These are phyloP conservation scores for Herpetospermum pedunculosum DNA, from an alignment of 306 rosid species.

Conservation along the genomic window DNA sequence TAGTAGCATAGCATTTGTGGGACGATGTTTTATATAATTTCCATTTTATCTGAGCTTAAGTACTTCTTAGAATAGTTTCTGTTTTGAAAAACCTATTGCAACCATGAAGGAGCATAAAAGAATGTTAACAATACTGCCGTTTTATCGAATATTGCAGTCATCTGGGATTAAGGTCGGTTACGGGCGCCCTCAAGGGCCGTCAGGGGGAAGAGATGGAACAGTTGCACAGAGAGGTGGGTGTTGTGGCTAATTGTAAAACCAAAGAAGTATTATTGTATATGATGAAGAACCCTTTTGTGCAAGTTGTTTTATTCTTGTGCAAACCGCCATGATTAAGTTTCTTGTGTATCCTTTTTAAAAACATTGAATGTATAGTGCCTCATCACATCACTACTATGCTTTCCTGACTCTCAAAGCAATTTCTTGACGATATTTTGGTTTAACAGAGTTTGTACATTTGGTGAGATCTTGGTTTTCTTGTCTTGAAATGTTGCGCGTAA, in stretches of 20 bases:
- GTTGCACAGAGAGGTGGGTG: conserved; percentile 62
- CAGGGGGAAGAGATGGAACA: conserved; percentile 68
- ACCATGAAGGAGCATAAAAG: no score
- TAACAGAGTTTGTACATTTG: not conserved
- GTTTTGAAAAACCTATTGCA: not conserved
- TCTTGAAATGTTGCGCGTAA: not conserved
- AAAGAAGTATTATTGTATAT: not conserved
- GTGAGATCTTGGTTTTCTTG: not conserved
- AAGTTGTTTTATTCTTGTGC: conserved; percentile 7
- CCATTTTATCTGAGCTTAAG: not conserved
- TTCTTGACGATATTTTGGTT: not conserved
- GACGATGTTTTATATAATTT: no score
- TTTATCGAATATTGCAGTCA: conserved; percentile 40
- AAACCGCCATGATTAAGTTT: not conserved
- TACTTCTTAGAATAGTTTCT: not conserved
- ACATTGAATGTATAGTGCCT: not conserved
- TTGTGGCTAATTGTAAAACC: conserved; percentile 44
- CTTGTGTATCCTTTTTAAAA: not conserved
- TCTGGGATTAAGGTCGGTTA: conserved; percentile 85
- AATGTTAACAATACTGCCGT: no score
- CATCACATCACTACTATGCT: not conserved
- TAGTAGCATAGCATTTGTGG: not conserved
- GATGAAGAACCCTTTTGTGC: conserved; percentile 1
- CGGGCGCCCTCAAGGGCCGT: conserved; percentile 60
- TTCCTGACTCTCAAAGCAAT: not conserved